A percentile compares a stretch with the other conserved stretches of the same genome.
Evolutionary conservation across 495 filamentous ascomycete genomes (phyloP).

Genomic region (Aspergillus bertholletiae): DNA sequence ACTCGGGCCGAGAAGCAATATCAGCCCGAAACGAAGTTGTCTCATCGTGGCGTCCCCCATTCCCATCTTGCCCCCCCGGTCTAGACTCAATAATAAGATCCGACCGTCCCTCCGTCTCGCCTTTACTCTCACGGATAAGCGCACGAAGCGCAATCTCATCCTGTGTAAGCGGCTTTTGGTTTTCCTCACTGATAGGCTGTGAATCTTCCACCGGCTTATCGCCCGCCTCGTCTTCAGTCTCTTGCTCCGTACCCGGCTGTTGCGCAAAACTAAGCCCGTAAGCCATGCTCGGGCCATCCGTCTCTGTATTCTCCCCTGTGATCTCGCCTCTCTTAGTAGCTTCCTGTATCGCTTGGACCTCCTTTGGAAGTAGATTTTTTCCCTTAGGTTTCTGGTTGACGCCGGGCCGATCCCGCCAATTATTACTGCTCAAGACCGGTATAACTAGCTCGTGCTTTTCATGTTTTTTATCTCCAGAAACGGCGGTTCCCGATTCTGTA

Average conservation of each 20-base stretch:
- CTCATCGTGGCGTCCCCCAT: constrained; percentile 46
- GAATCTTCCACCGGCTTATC: constrained; percentile 31
- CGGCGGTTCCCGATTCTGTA: constrained; percentile 50
- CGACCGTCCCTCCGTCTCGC: constrained; percentile 46
- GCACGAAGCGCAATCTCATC: constrained; percentile 82
- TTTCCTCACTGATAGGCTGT: constrained; percentile 13
- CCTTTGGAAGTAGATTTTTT: constrained; percentile 48
- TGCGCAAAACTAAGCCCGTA: constrained; percentile 46
- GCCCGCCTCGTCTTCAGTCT: constrained; percentile 22
- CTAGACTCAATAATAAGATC: constrained; percentile 57
- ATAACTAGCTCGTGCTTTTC: constrained; percentile 59
- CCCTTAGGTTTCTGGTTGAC: constrained; percentile 45
- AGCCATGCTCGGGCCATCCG: constrained; percentile 36
- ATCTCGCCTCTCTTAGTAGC: constrained; percentile 30
- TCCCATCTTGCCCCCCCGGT: constrained; percentile 12
- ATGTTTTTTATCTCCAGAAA: constrained; percentile 36
- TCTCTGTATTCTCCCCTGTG: constrained; percentile 31
- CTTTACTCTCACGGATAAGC: constrained; percentile 57
- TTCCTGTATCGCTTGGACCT: constrained; percentile 46
- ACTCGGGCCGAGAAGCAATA: constrained; percentile 67
- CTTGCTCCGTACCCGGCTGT: constrained; percentile 12
- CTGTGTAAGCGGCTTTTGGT: constrained; percentile 45
- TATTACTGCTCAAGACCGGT: constrained; percentile 59
- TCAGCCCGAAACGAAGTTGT: constrained; percentile 65
- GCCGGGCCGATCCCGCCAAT: constrained; percentile 61